Evolutionary conservation across 177 flowering plant genomes (phyloP), one percentile per base, ranked within the genome.

Genomic region (Tripterygium wilfordii): DNA sequence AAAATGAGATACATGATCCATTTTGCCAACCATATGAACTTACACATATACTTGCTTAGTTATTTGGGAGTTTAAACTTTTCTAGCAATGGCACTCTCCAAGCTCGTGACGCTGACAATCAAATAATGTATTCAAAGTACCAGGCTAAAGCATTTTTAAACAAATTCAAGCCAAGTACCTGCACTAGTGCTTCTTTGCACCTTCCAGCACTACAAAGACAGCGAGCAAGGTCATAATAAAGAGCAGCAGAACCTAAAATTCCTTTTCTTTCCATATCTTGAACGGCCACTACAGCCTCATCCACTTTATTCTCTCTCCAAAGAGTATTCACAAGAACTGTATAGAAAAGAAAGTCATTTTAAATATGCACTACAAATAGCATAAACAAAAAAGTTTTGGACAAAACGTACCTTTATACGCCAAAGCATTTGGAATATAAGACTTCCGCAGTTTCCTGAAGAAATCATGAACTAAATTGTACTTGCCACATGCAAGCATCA

Each of bases 151-250:
- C 23, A 25, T 2, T 10, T 3, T 13, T 19, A 20, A 44, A 44
- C n/a, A 35, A 16, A 30, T 40, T 13, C 16, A 33, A 32, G n/a
- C 17, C 1, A 31, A 35, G 4, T 61, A 84, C 98, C 85, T 75
- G 95, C 64, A 49, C 44, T 19, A 91, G 59, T 39, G 92, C 92
- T 62, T 85, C 95, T 50, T 74, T 60, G 53, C 88, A 78, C 64
- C 92, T 81, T 70, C 90, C 98, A 17, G 78, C 89, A 67, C 84
- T 79, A 57, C 95, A 88, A 23, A 91, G 95, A 70, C 96, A 83
- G 12, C 95, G 90, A 43, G 98, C 98, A 66, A 91, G 88, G 51
- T 88, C 96, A 72, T 91, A 91, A 55, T 91, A 91, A 47, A 91
- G 82, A 59, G 83, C 79, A 64, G 92, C 91, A 36, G 95, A 76